Conservation (phyloP, 1,284 basidiomycete species). For the Flammula alnicola region DNA sequence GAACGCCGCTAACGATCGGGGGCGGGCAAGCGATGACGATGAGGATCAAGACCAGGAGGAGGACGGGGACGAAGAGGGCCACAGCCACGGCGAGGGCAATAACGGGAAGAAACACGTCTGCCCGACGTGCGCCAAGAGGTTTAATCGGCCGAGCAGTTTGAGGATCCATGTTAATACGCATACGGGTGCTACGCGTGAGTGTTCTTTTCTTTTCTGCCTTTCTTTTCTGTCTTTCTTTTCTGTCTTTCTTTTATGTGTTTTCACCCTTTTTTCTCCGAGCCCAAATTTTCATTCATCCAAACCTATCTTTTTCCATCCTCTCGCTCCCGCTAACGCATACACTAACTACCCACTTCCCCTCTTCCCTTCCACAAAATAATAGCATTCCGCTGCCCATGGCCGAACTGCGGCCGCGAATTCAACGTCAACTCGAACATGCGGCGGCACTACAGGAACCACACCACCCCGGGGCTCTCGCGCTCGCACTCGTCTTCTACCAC, state of each 20-base stretch:
- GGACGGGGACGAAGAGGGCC: constrained; percentile 28
- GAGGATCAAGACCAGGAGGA: constrained; percentile 32
- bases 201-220: constrained; percentile 11
- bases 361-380: no score
- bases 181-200: constrained; percentile 76
- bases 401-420: constrained; percentile 74
- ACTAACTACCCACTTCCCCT: background rate
- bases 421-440: constrained; percentile 86
- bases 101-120: constrained; percentile 63
- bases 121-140: constrained; percentile 68
- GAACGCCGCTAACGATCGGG: background rate
- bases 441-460: constrained; percentile 73
- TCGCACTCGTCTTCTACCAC: background rate
- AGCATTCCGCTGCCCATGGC: constrained; percentile 77
- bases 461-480: constrained; percentile 34
- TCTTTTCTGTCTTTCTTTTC: constrained; percentile 12
- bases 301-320: constrained; percentile 1
- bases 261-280: constrained; percentile 4
- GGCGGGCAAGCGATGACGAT: background rate
- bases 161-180: constrained; percentile 79
- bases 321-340: constrained; percentile 5
- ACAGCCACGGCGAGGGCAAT: constrained; percentile 17
- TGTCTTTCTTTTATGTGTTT: no score
- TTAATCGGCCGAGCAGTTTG: constrained; percentile 79
- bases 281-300: constrained; percentile 12